phyloP scores from a whole-genome alignment of 2,329 filamentous ascomycete genomes.

The Cladorrhinum sp. region DNA sequence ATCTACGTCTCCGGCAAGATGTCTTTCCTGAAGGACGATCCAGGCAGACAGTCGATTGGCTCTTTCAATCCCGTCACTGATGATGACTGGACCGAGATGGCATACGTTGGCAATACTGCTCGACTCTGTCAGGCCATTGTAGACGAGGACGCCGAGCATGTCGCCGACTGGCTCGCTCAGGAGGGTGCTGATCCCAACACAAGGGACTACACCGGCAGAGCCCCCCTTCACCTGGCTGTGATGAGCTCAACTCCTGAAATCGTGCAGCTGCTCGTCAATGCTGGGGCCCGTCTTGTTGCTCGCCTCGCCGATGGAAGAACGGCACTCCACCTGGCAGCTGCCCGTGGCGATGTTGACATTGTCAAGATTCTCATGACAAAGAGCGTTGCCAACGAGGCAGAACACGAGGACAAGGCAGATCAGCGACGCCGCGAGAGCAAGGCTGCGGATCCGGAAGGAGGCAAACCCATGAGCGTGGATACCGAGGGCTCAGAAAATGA shows the following conservation, averaged over 20 bases:
- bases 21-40: slow-evolving; percentile 74
- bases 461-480: slow-evolving; percentile 29
- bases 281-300: slow-evolving; percentile 68
- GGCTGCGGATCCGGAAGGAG: slow-evolving; percentile 26
- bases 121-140: slow-evolving; percentile 78
- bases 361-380: slow-evolving; percentile 69
- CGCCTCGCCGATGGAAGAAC: slow-evolving; percentile 77
- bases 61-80: slow-evolving; percentile 78
- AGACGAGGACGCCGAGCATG: slow-evolving; percentile 65
- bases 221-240: slow-evolving; percentile 74
- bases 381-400: slow-evolving; percentile 70
- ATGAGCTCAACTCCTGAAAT: slow-evolving; percentile 66
- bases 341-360: slow-evolving; percentile 65
- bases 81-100: slow-evolving; percentile 88
- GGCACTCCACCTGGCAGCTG: slow-evolving; percentile 76
- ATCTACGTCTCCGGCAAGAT: slow-evolving; percentile 73
- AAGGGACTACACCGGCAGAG: slow-evolving; percentile 74
- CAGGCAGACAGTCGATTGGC: slow-evolving; percentile 67
- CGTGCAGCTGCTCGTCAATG: slow-evolving; percentile 67
- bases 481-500: slow-evolving; percentile 40
- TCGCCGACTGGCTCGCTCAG: slow-evolving; percentile 66
- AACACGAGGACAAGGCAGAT: slow-evolving; percentile 58
- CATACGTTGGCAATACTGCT: slow-evolving; percentile 77
- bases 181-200: slow-evolving; percentile 68
- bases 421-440: slow-evolving; percentile 39